Evolutionary conservation across 2,329 filamentous ascomycete species (phyloP), one percentile per base, ranked within the genome.

Genomic region (Xylariaceae sp.): DNA sequence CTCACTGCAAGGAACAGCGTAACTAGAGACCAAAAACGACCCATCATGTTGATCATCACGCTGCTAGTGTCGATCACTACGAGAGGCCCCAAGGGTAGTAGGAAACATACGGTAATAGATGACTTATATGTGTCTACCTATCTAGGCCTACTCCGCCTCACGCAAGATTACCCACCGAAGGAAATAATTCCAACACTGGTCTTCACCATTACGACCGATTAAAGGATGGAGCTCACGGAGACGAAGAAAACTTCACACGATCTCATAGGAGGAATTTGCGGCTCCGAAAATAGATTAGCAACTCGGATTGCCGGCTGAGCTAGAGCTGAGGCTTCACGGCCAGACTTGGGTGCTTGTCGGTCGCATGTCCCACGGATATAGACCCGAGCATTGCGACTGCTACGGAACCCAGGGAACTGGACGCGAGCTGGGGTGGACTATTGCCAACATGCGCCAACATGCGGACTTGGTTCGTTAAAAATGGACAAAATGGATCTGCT

Each of bases 1-100:
- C 54, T 41, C 29, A 52, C 54, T 54, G 51, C 43, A 32, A 60
- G 46, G 10, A 62, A 55, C 53, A 61, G 51, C 42, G 55, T 43
- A 23, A 33, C 41, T 16, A 60, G 40, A 37, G 22, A 41, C 32
- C 45, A 23, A 34, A 60, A 42, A 43, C 49, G 55, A 57, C 50
- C 49, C 60, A 62, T 62, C 35, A 27, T 55, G 40, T 21, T 25
- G 39, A 38, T 40, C 33, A 22, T 20, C 45, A 37, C 34, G 41
- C 37, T 42, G 4, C 12, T 6, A 12, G 14, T 23, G 32, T 2
- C 6, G 21, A 40, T 27, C 16, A 44, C 27, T 16, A 34, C 44
- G 34, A 37, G 42, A 43, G 23, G 27, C 22, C n/a, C 22, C n/a
- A 21, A 33, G 21, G 33, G 21, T 35, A 35, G 40, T 25, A 43